A percentile compares a stretch with the other conserved stretches of the same genome.
Conservation (phyloP, 2,329 filamentous ascomycete species). For the Coniochaeta sp. region DNA sequence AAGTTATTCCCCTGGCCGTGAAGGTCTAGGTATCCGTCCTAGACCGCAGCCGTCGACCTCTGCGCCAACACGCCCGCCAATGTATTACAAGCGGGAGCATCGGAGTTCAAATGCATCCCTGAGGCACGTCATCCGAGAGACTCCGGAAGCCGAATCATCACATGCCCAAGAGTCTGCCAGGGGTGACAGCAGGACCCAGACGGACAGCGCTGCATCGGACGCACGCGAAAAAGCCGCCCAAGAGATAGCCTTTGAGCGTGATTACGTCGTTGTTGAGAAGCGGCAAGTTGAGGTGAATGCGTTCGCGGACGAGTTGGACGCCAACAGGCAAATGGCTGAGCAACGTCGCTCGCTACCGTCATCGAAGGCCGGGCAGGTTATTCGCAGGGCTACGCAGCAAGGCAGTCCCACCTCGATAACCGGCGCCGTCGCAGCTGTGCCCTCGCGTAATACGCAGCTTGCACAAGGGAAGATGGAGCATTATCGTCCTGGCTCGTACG, state of each 20-base stretch:
- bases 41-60: conserved; percentile 39
- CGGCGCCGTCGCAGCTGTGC: conserved; percentile 59
- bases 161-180: conserved; percentile 26
- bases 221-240: conserved; percentile 70
- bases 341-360: conserved; percentile 25
- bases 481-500: conserved; percentile 72
- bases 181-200: conserved; percentile 13
- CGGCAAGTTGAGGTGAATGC: conserved; percentile 94
- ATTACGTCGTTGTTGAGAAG: conserved; percentile 95
- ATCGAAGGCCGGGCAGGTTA: conserved; percentile 54
- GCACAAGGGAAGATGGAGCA: conserved; percentile 63
- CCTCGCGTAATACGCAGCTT: conserved; percentile 69
- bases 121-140: conserved; percentile 23
- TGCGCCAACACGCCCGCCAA: conserved; percentile 33
- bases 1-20: conserved; percentile 37
- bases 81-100: conserved; percentile 28
- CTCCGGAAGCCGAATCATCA: conserved; percentile 23
- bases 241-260: conserved; percentile 83
- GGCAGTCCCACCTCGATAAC: conserved; percentile 61
- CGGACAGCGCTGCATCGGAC: conserved; percentile 14
- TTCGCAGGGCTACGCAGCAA: conserved; percentile 73
- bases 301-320: conserved; percentile 88
- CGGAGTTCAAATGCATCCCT: conserved; percentile 31
- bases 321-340: conserved; percentile 58
- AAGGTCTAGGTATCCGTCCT: conserved; percentile 40